Conservation (phyloP, 495 filamentous ascomycete species). For the Hamigera avellanea region DNA sequence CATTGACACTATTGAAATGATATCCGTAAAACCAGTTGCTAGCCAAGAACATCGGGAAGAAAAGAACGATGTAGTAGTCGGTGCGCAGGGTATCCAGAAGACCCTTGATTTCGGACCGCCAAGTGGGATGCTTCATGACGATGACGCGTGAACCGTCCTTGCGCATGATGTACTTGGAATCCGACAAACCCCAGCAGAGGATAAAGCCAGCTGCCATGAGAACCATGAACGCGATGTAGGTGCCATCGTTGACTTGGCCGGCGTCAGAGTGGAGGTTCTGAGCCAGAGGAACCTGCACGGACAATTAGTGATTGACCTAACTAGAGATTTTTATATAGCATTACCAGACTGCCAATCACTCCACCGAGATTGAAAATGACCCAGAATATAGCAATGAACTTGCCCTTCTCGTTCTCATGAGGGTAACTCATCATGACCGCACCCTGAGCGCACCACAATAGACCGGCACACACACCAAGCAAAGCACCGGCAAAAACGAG, state of each 20-base stretch:
- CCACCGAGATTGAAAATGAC: constrained; percentile 90
- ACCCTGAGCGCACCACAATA: constrained; percentile 88
- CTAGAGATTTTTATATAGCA: neutral
- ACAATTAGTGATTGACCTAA: constrained; percentile 3
- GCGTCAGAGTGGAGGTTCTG: constrained; percentile 60
- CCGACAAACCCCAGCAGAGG: constrained; percentile 60
- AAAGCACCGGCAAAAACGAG: constrained; percentile 46
- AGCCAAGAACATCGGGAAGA: constrained; percentile 76
- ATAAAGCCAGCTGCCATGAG: constrained; percentile 69
- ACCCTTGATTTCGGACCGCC: constrained; percentile 65
- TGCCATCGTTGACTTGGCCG: constrained; percentile 63
- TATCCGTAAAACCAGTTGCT: constrained; percentile 44
- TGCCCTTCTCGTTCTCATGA: constrained; percentile 66
- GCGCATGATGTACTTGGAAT: constrained; percentile 67
- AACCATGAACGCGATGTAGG: constrained; percentile 84
- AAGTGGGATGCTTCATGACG: constrained; percentile 77
- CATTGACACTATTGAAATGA: constrained; percentile 41
- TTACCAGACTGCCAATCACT: constrained; percentile 75
- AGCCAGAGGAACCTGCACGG: constrained; percentile 55
- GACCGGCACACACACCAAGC: constrained; percentile 65
- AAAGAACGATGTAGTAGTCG: constrained; percentile 66
- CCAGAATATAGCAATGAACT: constrained; percentile 88
- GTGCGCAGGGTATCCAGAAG: constrained; percentile 60
- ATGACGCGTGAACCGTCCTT: constrained; percentile 75
- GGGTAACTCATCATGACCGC: constrained; percentile 96